Conservation (phyloP, 2,329 filamentous ascomycete species). For the Claviceps sp. region DNA sequence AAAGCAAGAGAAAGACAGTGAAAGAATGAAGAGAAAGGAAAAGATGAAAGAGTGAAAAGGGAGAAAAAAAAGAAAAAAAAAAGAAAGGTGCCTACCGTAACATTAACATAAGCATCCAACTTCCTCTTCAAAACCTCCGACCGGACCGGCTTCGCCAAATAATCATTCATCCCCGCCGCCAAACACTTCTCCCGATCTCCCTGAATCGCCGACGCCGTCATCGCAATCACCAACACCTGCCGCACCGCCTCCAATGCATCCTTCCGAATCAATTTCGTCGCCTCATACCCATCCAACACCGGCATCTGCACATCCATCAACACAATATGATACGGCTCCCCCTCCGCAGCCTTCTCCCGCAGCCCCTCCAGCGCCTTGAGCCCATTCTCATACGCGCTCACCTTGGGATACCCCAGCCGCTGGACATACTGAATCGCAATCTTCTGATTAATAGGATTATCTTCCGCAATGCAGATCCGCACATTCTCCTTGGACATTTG, state of each 20-base stretch:
- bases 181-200: slow-evolving; percentile 90
- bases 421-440: slow-evolving; percentile 87
- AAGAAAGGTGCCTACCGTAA: slow-evolving; percentile 14
- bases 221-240: slow-evolving; percentile 83
- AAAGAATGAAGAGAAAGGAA: too few relatives aligned
- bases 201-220: slow-evolving; percentile 91
- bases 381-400: slow-evolving; percentile 83
- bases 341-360: slow-evolving; percentile 56
- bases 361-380: slow-evolving; percentile 77
- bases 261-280: slow-evolving; percentile 67
- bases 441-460: slow-evolving; percentile 88
- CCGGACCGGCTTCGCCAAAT: slow-evolving; percentile 88
- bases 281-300: slow-evolving; percentile 82
- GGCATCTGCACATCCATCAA: slow-evolving; percentile 98
- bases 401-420: slow-evolving; percentile 66
- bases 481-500: slow-evolving; percentile 64
- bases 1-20: neutral
- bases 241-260: slow-evolving; percentile 66
- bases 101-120: slow-evolving; percentile 45
- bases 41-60: neutral
- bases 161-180: slow-evolving; percentile 96
- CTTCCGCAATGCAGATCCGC: slow-evolving; percentile 84
- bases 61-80: neutral
- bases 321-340: slow-evolving; percentile 73
- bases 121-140: slow-evolving; percentile 78